Conservation (phyloP, 805 yeast genomes). For the Wickerhamomyces queroliae region DNA sequence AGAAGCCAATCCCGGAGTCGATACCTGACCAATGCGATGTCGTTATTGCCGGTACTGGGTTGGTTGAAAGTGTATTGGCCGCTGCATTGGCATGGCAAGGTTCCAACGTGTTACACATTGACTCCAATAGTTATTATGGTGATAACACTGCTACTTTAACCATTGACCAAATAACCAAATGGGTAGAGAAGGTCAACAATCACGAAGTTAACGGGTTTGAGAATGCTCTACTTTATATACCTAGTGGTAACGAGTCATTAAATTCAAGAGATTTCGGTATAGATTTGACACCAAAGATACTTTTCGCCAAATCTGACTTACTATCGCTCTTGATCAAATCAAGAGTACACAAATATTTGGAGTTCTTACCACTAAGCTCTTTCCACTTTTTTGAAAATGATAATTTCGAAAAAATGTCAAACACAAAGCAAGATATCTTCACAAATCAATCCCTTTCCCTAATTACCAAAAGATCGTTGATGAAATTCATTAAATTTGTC, state of each 20-base stretch:
- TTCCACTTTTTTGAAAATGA: conserved; percentile 96
- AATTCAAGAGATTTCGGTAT: conserved; percentile 73
- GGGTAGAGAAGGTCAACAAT: conserved; percentile 71
- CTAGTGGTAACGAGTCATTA: conserved; percentile 41
- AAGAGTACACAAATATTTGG: conserved; percentile 85
- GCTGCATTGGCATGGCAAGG: conserved; percentile 98
- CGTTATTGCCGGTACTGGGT: conserved; percentile 87
- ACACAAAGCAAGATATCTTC: conserved; percentile 89
- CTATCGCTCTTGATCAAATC: conserved; percentile 73
- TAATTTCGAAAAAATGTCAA: conserved; percentile 77
- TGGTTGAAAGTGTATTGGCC: conserved; percentile 81
- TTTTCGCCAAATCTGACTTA: conserved; percentile 89
- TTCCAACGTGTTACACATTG: conserved; percentile 88
- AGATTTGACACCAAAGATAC: conserved; percentile 79
- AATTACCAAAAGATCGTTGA: conserved; percentile 72
- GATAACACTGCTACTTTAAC: conserved; percentile 83
- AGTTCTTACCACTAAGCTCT: conserved; percentile 80
- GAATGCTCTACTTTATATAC: conserved; percentile 78
- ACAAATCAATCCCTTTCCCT: conserved; percentile 77
- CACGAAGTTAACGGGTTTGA: conserved; percentile 33
- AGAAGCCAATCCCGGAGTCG: conserved; percentile 56
- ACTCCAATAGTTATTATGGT: conserved; percentile 80
- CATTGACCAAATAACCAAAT: conserved; percentile 75
- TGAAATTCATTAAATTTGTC: conserved; percentile 90
- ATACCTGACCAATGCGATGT: conserved; percentile 80